Base-by-base conservation (phyloP, 441 rosid species). In the Erodium moschatum region DNA sequence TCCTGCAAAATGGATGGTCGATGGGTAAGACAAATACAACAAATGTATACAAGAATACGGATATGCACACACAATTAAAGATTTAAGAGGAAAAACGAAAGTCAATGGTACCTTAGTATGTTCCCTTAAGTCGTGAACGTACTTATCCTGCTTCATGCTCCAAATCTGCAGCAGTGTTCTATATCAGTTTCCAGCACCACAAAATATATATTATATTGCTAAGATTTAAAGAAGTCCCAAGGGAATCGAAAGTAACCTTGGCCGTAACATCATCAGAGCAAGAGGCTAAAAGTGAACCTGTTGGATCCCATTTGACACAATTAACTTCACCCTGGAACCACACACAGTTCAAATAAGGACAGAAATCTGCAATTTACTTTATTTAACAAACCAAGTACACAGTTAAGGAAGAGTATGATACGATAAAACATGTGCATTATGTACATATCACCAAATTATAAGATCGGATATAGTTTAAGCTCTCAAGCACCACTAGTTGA, bases 241-340 rank as follows among this genome's bases (percentile, higher is more conserved):
- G 27, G 42, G 66, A 18, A 74, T 69, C 48, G 27, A n/a, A 50
- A 44, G 18, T 12, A 78, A 93, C 97, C 97, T 94, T 94, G 18
- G 92, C 98, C 78, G 89, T 91, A 66, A 85, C 83, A 70, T 94
- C 99, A 70, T 94, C 97, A 50, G 99, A 94, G 83, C 97, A 94
- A 9, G 99, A 91, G 69, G 99, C 99, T 78, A 94, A 74, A 73
- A 88, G 79, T 52, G 90, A 74, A 69, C 99, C 99, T 27, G 93
- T 89, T 56, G 97, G 97, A 87, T 91, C 97, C 99, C 99, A 95
- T 84, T 95, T 95, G 76, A 95, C 97, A 77, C 99, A 91, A 83
- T 95, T 95, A 69, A 93, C 98, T 79, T 93, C 98, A 20, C 95
- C 91, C 98, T 93, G 91, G 65, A 77, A 77, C 69, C 52, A 75